Base-by-base conservation (phyloP, 352 stramenopile genomes). In the Plasmopara viticola region DNA sequence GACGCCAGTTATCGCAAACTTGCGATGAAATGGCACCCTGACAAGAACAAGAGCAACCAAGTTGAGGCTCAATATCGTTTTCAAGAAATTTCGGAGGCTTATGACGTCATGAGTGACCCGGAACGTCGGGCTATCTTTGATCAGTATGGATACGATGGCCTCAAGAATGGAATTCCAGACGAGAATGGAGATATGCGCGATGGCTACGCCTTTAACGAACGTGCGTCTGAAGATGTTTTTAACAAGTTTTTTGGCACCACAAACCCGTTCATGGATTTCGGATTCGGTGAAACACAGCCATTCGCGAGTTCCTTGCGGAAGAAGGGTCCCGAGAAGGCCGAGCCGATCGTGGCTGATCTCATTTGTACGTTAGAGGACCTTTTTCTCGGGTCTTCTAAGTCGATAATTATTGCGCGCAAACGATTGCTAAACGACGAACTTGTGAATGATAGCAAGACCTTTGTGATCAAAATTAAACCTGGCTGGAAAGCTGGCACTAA, bases 401-500 rank as follows among this genome's bases (percentile, higher is more conserved):
- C 74, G 6, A 60, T 97, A 37, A 67, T 74, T 17, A 56, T 98
- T 18, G 82, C 76, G n/a, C 74, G 91, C 20, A 95, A 85, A 51
- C 68, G 83, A 7, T 59, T 92, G 33, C 67, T 86, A 41, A 72
- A 87, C 48, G 77, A 86, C 47, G 79, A 93, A 44, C 60, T 94
- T 20, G 51, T 84, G 13, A 74, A 91, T 5, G 84, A 94, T 46
- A 60, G 57, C 55, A 95, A 95, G 66, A 78, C 80, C 6, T 92
- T 96, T 52, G 64, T 90, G 48, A 73, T 97, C 64, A 85, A 88
- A 48, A 72, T 98, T 53, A 96, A 97, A 54, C 81, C 86, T 2
- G 94, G 93, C 14, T 98, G 94, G 94, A 97, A 97, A 66, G 68
- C 90, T 47, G 92, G 92, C 31, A 98, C 91, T 56, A 83, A 89